Evolutionary conservation across 345 rosid genomes (phyloP), one percentile per base, ranked within the genome.

Genomic region (Noccaea bulbosa): DNA sequence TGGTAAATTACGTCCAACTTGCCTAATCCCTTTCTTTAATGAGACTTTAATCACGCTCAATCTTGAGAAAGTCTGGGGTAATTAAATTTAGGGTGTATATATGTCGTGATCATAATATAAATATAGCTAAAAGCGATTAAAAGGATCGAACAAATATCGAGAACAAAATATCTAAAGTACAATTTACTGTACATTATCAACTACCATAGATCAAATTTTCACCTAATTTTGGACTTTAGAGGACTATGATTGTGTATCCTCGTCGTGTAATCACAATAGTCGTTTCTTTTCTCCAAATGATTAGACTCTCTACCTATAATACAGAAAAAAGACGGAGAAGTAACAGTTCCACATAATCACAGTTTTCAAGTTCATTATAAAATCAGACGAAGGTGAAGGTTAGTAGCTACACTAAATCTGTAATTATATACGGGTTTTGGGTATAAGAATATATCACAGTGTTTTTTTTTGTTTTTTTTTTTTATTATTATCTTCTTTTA

Each of bases 171-270:
- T 65, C 40, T 33, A 66, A 73, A 73, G 45, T 5, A 32, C 20
- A 57, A 20, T 66, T 66, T 7, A 58, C 54, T 66, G 77, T 66
- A 66, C 46, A 17, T 49, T 65, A 39, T 73, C 77, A 73, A 65
- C 77, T 49, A 66, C 72, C 43, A 48, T 49, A 57, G 0, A 73
- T 73, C 67, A 40, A 71, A 17, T 6, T 57, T 66, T 49, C 72
- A 73, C 77, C 72, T 73, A 73, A 66, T 49, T 32, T 40, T 49
- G 61, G 71, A 65, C 72, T 73, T 73, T 65, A 32, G 14, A 64
- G 71, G 71, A 65, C 44, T 57, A 15, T 6, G 4, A 39, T 32
- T 45, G 17, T 34, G 54, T 20, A 16, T 62, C 50, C 37, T 37
- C 44, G 45, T 37, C 44, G 45, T 40, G 69, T 62, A 41, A 43